Base-by-base conservation (phyloP, 352 stramenopile genomes). In the Pythium angustatum region DNA sequence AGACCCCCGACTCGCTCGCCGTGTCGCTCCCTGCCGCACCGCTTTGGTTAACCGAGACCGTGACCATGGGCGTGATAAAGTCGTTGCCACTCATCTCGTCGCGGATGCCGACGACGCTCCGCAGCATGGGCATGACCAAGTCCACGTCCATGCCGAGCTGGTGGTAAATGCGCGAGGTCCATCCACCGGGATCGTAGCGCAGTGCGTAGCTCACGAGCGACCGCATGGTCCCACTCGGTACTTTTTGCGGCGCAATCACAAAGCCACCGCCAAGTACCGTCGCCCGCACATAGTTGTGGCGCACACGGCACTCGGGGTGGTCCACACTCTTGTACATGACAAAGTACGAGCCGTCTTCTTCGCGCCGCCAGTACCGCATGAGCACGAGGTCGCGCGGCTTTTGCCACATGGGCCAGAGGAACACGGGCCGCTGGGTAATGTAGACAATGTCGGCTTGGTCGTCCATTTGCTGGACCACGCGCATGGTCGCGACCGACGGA, bases 321-420 rank as follows among this genome's bases (percentile, higher is more conserved):
- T 90, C 82, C 43, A 93, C 87, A 58, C 83, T 93, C 72, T 96
- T 86, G 75, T 93, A 96, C 85, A 96, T 96, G 76, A 96, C 85
- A 68, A 96, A 94, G 66, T 93, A 96, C 36, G 85, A 94, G 19
- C 87, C 87, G 61, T 96, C 87, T 69, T 96, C 87, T 67, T 96
- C 87, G 21, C 86, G 84, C 17, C 87, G 79, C 87, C 87, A 96
- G 73, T 96, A 96, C 34, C 87, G 87, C 77, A 94, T 88, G 54
- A 96, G 76, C 64, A 96, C 87, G 7, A 96, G 69, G 58, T 96
- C 87, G 24, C 85, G 84, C 24, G 85, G 80, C 59, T 93, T 93
- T 43, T 95, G 87, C 87, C 87, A 95, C 45, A 93, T 61, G 17
- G 87, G 87, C 87, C 87, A 94, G 45, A 96, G 64, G 58, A 87